These are phyloP conservation scores for Xylaria polymorpha DNA, from an alignment of 2,329 filamentous ascomycete genomes.

Conservation along the genomic window DNA sequence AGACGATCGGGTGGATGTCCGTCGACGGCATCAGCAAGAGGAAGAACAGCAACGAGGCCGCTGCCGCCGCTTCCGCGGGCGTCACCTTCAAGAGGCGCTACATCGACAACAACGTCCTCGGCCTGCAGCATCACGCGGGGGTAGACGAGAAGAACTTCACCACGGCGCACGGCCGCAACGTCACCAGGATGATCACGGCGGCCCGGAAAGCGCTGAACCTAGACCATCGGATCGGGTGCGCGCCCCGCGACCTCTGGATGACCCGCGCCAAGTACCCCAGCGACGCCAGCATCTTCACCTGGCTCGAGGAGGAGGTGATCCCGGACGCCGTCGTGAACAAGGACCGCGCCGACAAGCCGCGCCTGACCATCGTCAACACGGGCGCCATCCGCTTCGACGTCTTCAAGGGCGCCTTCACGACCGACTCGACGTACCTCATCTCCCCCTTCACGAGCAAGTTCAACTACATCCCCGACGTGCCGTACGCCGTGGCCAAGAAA, in stretches of 20 bases:
- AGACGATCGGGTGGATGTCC: slow-evolving; percentile 94
- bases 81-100: slow-evolving; percentile 81
- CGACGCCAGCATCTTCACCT: slow-evolving; percentile 81
- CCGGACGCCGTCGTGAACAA: slow-evolving; percentile 72
- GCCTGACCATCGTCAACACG: slow-evolving; percentile 84
- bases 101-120: slow-evolving; percentile 93
- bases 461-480: slow-evolving; percentile 81
- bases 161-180: slow-evolving; percentile 78
- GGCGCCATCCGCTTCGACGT: slow-evolving; percentile 95
- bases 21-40: slow-evolving; percentile 73
- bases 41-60: slow-evolving; percentile 47
- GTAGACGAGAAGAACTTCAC: slow-evolving; percentile 78
- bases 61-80: slow-evolving; percentile 50
- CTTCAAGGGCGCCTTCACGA: slow-evolving; percentile 90
- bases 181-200: slow-evolving; percentile 74
- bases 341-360: slow-evolving; percentile 68
- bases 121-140: slow-evolving; percentile 82
- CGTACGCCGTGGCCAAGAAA: slow-evolving; percentile 77
- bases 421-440: slow-evolving; percentile 85
- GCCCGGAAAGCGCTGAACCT: slow-evolving; percentile 78
- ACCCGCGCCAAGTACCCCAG: slow-evolving; percentile 79
- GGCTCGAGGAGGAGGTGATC: slow-evolving; percentile 80
- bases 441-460: slow-evolving; percentile 89
- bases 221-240: slow-evolving; percentile 83
- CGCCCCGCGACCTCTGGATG: slow-evolving; percentile 84